Evolutionary conservation across 441 rosid genomes (phyloP).

Genomic region (Theobroma grandiflorum): DNA sequence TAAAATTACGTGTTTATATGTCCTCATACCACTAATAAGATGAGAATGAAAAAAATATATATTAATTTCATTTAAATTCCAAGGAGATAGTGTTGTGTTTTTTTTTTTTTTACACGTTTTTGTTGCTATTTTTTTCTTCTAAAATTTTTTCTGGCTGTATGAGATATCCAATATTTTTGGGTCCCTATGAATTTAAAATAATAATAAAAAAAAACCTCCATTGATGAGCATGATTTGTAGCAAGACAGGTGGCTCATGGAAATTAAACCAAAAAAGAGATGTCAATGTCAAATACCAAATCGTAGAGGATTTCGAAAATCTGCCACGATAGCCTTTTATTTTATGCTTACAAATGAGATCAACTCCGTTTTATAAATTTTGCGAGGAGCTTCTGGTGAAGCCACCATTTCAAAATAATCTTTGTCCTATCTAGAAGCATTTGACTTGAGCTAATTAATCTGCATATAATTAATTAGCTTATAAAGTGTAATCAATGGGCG

Average conservation of each 20-base stretch:
- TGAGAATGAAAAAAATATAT: too few species aligned
- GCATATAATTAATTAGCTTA: neutral
- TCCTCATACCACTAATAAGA: too few species aligned
- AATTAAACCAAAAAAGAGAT: neutral
- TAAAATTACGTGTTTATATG: too few species aligned
- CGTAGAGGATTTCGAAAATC: neutral
- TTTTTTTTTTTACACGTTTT: too few species aligned
- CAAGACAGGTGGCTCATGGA: neutral
- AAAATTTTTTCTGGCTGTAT: neutral
- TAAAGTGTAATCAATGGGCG: neutral
- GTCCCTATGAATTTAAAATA: too few species aligned
- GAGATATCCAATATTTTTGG: neutral
- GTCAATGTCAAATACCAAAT: constrained; percentile 6
- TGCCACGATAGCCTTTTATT: neutral
- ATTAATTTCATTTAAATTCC: too few species aligned
- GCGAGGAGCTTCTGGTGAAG: neutral
- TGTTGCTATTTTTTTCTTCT: neutral
- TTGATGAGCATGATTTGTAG: neutral
- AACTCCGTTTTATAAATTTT: neutral
- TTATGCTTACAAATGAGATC: neutral
- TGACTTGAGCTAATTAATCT: neutral
- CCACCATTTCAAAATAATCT: constrained; percentile 1
- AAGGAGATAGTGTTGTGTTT: too few species aligned
- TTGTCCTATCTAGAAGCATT: neutral
- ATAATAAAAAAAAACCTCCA: neutral